Percentiles rank a stretch among this genome's conserved stretches.
These are phyloP conservation scores for Arabidopsis lyrata DNA, from an alignment of 441 rosid species.

Conservation along the genomic window DNA sequence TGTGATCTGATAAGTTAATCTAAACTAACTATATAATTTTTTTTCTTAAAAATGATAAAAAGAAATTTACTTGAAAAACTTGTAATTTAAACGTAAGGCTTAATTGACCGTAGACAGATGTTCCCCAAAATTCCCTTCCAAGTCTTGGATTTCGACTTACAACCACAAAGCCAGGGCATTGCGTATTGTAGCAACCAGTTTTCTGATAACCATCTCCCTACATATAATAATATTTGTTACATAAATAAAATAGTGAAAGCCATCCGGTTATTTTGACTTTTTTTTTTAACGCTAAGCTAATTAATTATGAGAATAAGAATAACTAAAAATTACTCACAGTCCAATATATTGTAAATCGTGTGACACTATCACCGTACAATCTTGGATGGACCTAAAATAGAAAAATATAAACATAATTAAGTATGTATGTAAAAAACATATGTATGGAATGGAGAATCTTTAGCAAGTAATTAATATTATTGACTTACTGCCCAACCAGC, in stretches of 20 bases:
- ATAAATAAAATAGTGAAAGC: not conserved
- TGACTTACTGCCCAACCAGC: constrained; percentile 37
- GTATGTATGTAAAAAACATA: too few species aligned
- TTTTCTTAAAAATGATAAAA: not conserved
- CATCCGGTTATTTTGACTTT: not conserved
- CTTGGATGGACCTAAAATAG: constrained; percentile 36
- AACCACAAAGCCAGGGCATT: constrained; percentile 41
- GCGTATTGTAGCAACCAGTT: constrained; percentile 37
- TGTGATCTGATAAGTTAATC: not conserved
- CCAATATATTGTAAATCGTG: constrained; percentile 36
- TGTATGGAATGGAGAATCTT: not conserved
- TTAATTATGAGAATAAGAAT: not conserved
- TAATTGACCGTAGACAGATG: constrained; percentile 18
- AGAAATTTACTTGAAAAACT: constrained; percentile 20
- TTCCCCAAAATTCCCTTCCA: constrained; percentile 18
- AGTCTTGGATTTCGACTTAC: constrained; percentile 15
- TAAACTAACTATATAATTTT: not conserved
- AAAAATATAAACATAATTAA: not conserved
- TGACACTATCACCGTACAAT: constrained; percentile 31
- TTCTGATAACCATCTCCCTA: constrained; percentile 13
- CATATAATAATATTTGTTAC: not conserved
- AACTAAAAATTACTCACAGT: constrained; percentile 28
- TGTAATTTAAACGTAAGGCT: not conserved
- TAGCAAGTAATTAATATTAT: not conserved
- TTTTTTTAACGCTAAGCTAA: not conserved